Evolutionary conservation across 208 protist genomes (phyloP), one percentile per base, ranked within the genome.

Genomic region (Leptomonas pyrrhocoris): DNA sequence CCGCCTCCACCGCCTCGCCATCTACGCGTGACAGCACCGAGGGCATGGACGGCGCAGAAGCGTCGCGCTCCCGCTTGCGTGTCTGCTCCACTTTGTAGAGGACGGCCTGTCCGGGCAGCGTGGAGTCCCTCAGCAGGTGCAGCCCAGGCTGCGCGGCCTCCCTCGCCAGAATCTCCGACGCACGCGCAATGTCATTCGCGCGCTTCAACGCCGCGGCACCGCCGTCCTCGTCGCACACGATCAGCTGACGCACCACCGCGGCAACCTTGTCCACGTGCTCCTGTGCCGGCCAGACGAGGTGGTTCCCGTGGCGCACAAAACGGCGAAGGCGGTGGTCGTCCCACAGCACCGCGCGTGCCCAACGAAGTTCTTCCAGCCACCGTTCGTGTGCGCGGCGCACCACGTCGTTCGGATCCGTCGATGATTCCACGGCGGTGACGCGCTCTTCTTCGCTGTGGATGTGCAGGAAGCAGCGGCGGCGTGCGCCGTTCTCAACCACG

Each of bases 391-490:
- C 67, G 2, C 18, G 0, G 0, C 55, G 65, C 43, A 79, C 59
- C 0, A 55, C 50, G 48, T 66, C 65, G 38, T 15, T 34, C 16
- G 16, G 21, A 13, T 56, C 58, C 16, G 28, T 40, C 0, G 43
- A 30, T 19, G 45, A 23, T 34, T 73, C 42, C 6, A 89, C 27
- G 7, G 64, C 65, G 6, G 86, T 69, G 36, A 56, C 31, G 4
- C 91, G 86, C 62, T 94, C 91, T 19, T 75, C 64, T 49, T 89
- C 91, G 63, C 90, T 86, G 54, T 81, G 68, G 43, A 96, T 63
- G 61, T 84, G 80, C 15, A 96, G 25, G 56, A 89, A 89, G 36
- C 79, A 74, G n/a, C 83, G 81, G 23, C 28, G 13, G 7, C 70
- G 74, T 23, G 64, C 57, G 18, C 73, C 76, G 38, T 40, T 45